These are phyloP conservation scores for Tricholomella constricta DNA, from an alignment of 768 basidiomycete species.

Conservation along the genomic window DNA sequence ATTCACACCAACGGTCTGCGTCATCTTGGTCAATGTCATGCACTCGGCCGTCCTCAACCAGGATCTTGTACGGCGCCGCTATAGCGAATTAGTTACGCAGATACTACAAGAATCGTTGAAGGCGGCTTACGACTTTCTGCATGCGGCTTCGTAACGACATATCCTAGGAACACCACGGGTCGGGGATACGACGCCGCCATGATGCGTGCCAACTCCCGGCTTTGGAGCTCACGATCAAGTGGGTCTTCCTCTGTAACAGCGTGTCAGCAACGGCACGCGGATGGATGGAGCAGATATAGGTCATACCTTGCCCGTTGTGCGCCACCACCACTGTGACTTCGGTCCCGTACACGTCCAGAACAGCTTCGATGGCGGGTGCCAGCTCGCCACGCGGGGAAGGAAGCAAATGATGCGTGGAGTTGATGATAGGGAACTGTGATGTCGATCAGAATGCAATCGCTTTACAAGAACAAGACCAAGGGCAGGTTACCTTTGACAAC, in stretches of 20 bases:
- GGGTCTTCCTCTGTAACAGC: slow-evolving; percentile 73
- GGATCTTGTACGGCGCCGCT: slow-evolving; percentile 78
- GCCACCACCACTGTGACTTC: slow-evolving; percentile 82
- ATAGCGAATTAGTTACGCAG: slow-evolving; percentile 2
- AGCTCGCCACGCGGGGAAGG: slow-evolving; percentile 87
- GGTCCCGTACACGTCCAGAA: slow-evolving; percentile 77
- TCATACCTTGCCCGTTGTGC: slow-evolving; percentile 86
- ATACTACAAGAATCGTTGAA: not conserved
- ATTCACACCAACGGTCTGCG: slow-evolving; percentile 84
- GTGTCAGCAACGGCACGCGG: not conserved
- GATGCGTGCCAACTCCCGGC: slow-evolving; percentile 75
- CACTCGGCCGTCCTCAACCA: slow-evolving; percentile 76
- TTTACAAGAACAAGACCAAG: no score
- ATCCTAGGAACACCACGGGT: slow-evolving; percentile 81
- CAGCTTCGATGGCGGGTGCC: slow-evolving; percentile 87
- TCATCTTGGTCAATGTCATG: slow-evolving; percentile 81
- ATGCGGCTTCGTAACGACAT: slow-evolving; percentile 74
- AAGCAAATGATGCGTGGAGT: slow-evolving; percentile 81
- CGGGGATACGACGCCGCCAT: slow-evolving; percentile 69
- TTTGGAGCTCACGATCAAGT: slow-evolving; percentile 86
- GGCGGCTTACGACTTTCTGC: slow-evolving; percentile 57
- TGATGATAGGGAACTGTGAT: slow-evolving; percentile 80
- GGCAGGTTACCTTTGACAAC: slow-evolving; percentile 63
- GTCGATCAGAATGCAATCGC: no score
- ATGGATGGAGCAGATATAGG: not conserved